A percentile compares a stretch with the other conserved stretches of the same genome.
Conservation (phyloP, 495 filamentous ascomycete species). For the Tuber aestivum region DNA sequence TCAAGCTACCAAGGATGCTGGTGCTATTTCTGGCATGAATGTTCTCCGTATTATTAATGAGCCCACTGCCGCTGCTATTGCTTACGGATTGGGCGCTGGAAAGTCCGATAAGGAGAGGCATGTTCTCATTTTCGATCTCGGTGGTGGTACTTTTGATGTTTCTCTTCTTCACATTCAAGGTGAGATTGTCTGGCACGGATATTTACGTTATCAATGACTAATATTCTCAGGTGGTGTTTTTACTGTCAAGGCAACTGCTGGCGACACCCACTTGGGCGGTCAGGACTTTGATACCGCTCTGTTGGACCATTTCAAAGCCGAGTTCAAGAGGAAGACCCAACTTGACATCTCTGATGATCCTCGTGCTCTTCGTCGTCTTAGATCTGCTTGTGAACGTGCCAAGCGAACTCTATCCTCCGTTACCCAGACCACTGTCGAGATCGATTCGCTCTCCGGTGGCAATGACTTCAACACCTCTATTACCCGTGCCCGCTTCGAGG, state of each 20-base stretch:
- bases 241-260: constrained; percentile 96
- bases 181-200: constrained; percentile 22
- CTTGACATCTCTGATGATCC: constrained; percentile 77
- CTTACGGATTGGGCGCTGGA: constrained; percentile 89
- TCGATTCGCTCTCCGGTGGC: constrained; percentile 96
- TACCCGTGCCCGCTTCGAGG: constrained; percentile 99
- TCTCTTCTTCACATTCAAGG: constrained; percentile 97
- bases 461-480: constrained; percentile 98
- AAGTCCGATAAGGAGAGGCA: constrained; percentile 96
- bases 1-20: constrained; percentile 98
- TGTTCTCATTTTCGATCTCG: constrained; percentile 98
- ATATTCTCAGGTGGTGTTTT: constrained; percentile 68
- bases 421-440: constrained; percentile 96
- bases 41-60: constrained; percentile 99
- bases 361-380: constrained; percentile 93
- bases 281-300: constrained; percentile 99
- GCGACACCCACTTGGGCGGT: constrained; percentile 98
- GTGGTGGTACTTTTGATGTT: constrained; percentile 99
- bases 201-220: constrained; percentile 7
- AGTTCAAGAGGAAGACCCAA: constrained; percentile 89
- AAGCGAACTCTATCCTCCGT: constrained; percentile 97
- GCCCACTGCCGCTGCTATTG: constrained; percentile 93
- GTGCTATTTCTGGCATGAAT: constrained; percentile 94
- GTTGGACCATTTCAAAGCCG: constrained; percentile 89
- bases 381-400: constrained; percentile 97